Conservation (phyloP, 495 filamentous ascomycete species). For the Parathielavia appendiculata region DNA sequence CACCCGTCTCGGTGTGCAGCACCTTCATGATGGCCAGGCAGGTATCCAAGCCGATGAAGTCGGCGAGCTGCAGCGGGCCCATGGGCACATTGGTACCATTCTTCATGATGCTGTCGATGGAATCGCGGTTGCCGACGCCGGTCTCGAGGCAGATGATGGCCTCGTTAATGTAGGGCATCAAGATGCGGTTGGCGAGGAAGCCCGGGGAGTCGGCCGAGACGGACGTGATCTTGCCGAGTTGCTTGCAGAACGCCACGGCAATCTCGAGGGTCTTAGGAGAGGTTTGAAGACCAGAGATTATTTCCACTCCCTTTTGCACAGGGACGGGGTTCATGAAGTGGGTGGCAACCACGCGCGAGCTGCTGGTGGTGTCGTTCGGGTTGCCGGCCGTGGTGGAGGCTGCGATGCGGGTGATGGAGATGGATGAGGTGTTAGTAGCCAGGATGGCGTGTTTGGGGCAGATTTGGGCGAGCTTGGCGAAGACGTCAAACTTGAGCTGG, state of each 20-base stretch:
- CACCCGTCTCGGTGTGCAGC: conserved; percentile 82
- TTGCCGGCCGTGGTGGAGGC: conserved; percentile 65
- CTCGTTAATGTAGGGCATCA: conserved; percentile 99
- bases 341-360: conserved; percentile 86
- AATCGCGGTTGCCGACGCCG: conserved; percentile 75
- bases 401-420: conserved; percentile 94
- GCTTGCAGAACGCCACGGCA: conserved; percentile 78
- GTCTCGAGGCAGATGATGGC: conserved; percentile 96
- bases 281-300: conserved; percentile 91
- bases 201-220: conserved; percentile 84
- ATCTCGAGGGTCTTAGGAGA: conserved; percentile 72
- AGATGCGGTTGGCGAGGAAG: conserved; percentile 91
- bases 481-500: conserved; percentile 80
- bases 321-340: conserved; percentile 99
- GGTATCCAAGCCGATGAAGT: conserved; percentile 97
- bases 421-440: conserved; percentile 95
- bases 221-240: conserved; percentile 90
- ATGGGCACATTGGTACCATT: conserved; percentile 98
- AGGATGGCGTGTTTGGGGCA: conserved; percentile 85
- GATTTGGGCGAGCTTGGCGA: conserved; percentile 75
- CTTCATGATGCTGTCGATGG: conserved; percentile 98
- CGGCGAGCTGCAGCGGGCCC: conserved; percentile 88
- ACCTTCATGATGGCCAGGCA: conserved; percentile 98
- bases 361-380: conserved; percentile 70
- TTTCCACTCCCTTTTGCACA: conserved; percentile 94